Evolutionary conservation across 768 basidiomycete species (phyloP).

Genomic region (Pleurotus tuber-regium): DNA sequence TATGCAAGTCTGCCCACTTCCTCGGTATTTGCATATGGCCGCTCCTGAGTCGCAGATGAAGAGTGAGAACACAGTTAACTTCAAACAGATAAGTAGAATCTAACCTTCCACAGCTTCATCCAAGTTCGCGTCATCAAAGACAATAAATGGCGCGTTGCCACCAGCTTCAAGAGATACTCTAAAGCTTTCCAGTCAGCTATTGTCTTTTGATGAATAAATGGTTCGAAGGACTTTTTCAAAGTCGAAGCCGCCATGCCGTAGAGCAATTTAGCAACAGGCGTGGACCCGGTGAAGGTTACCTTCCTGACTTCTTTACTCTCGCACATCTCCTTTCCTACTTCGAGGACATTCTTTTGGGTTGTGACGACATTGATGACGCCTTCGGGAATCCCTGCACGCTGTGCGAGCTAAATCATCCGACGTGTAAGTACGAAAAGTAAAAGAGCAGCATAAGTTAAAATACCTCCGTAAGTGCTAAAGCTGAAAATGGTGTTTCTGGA

Average conservation of each 20-base stretch:
- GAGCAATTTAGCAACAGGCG: conserved; percentile 73
- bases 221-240: conserved; percentile 82
- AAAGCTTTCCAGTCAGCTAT: conserved; percentile 26
- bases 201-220: background rate
- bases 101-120: conserved; percentile 86
- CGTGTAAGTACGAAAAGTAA: no score
- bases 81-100: conserved; percentile 11
- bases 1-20: conserved; percentile 80
- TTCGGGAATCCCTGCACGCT: conserved; percentile 89
- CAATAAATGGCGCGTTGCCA: conserved; percentile 95
- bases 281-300: conserved; percentile 90
- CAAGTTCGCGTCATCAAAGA: conserved; percentile 95
- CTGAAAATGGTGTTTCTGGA: conserved; percentile 92
- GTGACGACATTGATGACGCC: conserved; percentile 96
- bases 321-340: conserved; percentile 94
- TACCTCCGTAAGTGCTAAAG: conserved; percentile 89
- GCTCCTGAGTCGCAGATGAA: conserved; percentile 43
- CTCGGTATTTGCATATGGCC: conserved; percentile 76
- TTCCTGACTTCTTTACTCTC: conserved; percentile 85
- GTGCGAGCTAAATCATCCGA: conserved; percentile 60
- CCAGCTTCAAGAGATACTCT: conserved; percentile 83
- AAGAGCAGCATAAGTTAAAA: no score
- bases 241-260: conserved; percentile 73
- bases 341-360: conserved; percentile 77
- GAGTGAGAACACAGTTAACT: background rate